Conservation (phyloP, 805 yeast genomes). For the Yueomyces sp. region DNA sequence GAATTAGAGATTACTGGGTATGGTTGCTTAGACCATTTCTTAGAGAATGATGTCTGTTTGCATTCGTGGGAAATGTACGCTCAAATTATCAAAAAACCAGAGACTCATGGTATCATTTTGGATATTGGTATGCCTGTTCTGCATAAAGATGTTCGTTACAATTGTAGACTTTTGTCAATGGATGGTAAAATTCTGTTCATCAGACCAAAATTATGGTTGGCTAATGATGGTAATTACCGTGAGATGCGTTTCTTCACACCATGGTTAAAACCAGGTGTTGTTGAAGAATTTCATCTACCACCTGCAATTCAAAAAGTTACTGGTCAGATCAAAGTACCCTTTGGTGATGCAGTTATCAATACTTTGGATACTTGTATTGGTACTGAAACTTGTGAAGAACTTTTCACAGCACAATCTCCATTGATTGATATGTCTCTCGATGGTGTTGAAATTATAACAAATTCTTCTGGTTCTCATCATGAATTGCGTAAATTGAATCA, state of each 20-base stretch:
- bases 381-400: slow-evolving; percentile 97
- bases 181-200: slow-evolving; percentile 71
- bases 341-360: slow-evolving; percentile 85
- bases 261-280: slow-evolving; percentile 70
- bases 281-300: slow-evolving; percentile 66
- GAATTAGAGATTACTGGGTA: slow-evolving; percentile 92
- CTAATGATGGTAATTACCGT: slow-evolving; percentile 95
- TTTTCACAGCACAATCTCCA: slow-evolving; percentile 93
- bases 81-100: slow-evolving; percentile 53
- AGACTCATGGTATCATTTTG: slow-evolving; percentile 61
- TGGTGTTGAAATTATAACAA: slow-evolving; percentile 95
- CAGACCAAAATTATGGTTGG: slow-evolving; percentile 85
- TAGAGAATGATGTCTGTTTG: slow-evolving; percentile 75
- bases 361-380: slow-evolving; percentile 84
- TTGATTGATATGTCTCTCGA: slow-evolving; percentile 84
- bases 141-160: slow-evolving; percentile 79
- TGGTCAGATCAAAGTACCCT: slow-evolving; percentile 52
- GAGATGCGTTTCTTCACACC: slow-evolving; percentile 97
- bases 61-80: slow-evolving; percentile 95
- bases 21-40: slow-evolving; percentile 87
- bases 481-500: slow-evolving; percentile 82
- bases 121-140: slow-evolving; percentile 93
- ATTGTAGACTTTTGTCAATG: slow-evolving; percentile 75
- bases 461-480: slow-evolving; percentile 96
- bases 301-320: slow-evolving; percentile 49